Evolutionary conservation across 495 filamentous ascomycete species (phyloP).

Genomic region (Neurospora sp.): DNA sequence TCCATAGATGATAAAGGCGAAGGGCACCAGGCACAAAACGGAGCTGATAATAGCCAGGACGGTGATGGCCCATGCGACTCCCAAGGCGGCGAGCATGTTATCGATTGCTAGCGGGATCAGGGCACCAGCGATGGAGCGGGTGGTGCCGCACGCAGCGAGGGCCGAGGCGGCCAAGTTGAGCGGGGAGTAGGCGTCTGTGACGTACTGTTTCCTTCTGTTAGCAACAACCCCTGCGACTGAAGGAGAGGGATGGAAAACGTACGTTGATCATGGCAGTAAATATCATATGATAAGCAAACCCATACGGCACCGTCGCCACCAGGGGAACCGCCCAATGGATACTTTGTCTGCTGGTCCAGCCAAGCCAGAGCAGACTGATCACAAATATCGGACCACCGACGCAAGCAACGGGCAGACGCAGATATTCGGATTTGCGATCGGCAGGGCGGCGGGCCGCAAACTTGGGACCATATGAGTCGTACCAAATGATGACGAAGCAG

Average conservation of each 20-base stretch:
- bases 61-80: slow-evolving; percentile 18
- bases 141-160: slow-evolving; percentile 47
- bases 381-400: slow-evolving; percentile 49
- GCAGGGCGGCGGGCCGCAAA: slow-evolving; percentile 10
- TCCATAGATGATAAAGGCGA: slow-evolving; percentile 18
- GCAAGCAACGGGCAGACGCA: slow-evolving; percentile 56
- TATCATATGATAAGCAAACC: slow-evolving; percentile 52
- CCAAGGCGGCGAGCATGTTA: slow-evolving; percentile 15
- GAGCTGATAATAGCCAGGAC: slow-evolving; percentile 18
- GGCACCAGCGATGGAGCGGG: slow-evolving; percentile 49
- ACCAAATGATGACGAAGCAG: slow-evolving; percentile 40
- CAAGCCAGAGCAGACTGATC: slow-evolving; percentile 57
- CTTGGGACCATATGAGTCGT: slow-evolving; percentile 14
- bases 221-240: background rate
- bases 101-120: slow-evolving; percentile 33
- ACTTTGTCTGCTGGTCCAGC: slow-evolving; percentile 45
- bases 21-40: slow-evolving; percentile 15
- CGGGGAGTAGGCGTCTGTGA: slow-evolving; percentile 56
- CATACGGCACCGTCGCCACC: slow-evolving; percentile 49
- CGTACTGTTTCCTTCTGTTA: slow-evolving; percentile 28
- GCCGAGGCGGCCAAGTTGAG: slow-evolving; percentile 54
- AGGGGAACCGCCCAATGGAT: slow-evolving; percentile 55
- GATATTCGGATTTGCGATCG: slow-evolving; percentile 36
- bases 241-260: background rate
- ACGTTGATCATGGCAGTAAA: slow-evolving; percentile 56